Evolutionary conservation across 108 stramenopile genomes (phyloP).

Genomic region (Asterionellopsis glacialis): DNA sequence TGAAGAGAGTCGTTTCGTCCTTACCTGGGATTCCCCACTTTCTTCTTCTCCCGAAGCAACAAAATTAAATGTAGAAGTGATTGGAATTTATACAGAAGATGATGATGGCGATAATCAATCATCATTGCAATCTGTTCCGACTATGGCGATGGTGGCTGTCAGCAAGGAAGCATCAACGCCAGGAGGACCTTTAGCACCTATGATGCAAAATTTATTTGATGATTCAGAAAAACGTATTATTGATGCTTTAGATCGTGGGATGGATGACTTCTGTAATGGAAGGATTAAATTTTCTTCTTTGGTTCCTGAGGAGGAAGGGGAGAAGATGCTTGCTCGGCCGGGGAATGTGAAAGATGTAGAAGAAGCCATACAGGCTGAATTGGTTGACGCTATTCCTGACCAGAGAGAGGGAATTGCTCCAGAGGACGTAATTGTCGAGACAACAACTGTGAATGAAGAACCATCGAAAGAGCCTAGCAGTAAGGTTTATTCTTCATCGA

Average conservation of each 20-base stretch:
- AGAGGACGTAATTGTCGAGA: slow-evolving; percentile 45
- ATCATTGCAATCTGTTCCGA: slow-evolving; percentile 16
- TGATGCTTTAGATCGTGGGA: slow-evolving; percentile 61
- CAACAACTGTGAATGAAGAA: slow-evolving; percentile 11
- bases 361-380: slow-evolving; percentile 38
- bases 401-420: slow-evolving; percentile 19
- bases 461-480: not conserved
- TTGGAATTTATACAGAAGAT: slow-evolving; percentile 58
- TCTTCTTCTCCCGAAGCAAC: slow-evolving; percentile 50
- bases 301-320: slow-evolving; percentile 9
- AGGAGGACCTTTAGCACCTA: slow-evolving; percentile 22
- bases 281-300: slow-evolving; percentile 22
- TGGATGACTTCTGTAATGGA: slow-evolving; percentile 70
- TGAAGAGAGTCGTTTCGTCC: slow-evolving; percentile 20
- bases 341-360: slow-evolving; percentile 20
- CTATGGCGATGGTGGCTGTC: slow-evolving; percentile 80
- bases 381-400: slow-evolving; percentile 22
- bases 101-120: slow-evolving; percentile 10
- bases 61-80: slow-evolving; percentile 67
- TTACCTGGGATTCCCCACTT: slow-evolving; percentile 69
- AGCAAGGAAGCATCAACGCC: slow-evolving; percentile 9
- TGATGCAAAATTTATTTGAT: slow-evolving; percentile 59
- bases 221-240: slow-evolving; percentile 69
- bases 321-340: not conserved
- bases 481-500: slow-evolving; percentile 11